These are phyloP conservation scores for Hyaloscypha finlandica DNA, from an alignment of 495 filamentous ascomycete species.

Conservation along the genomic window DNA sequence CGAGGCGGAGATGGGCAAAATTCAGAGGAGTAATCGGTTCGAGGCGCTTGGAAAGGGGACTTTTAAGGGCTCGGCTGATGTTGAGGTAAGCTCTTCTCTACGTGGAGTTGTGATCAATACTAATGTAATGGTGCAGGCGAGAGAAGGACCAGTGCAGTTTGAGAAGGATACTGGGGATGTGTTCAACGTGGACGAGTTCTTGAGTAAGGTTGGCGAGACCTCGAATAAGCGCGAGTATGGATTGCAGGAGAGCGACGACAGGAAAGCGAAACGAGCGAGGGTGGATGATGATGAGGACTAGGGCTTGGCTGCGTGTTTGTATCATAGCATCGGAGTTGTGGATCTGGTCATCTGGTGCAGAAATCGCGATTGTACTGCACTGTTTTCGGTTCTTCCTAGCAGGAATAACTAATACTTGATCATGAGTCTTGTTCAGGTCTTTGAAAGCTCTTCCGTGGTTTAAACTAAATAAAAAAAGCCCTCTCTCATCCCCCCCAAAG, in stretches of 20 bases:
- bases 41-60: conserved; percentile 87
- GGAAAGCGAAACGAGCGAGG: conserved; percentile 73
- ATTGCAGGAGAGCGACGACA: conserved; percentile 66
- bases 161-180: conserved; percentile 88
- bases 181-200: conserved; percentile 91
- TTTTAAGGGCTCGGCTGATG: conserved; percentile 85
- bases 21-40: conserved; percentile 80
- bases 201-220: conserved; percentile 71
- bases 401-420: too few species aligned
- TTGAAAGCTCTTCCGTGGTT: too few species aligned
- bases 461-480: too few species aligned
- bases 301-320: conserved; percentile 9
- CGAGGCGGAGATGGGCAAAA: conserved; percentile 80
- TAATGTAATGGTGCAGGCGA: conserved; percentile 51
- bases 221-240: conserved; percentile 79
- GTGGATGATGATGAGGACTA: conserved; percentile 69
- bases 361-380: background rate
- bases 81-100: conserved; percentile 62
- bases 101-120: conserved; percentile 8
- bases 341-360: background rate
- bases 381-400: too few species aligned
- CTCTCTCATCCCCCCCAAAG: too few species aligned
- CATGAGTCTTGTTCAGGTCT: too few species aligned
- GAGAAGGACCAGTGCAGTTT: conserved; percentile 95
- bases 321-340: conserved; percentile 5